Evolutionary conservation across 2,329 filamentous ascomycete species (phyloP).

Genomic region (Pseudopyricularia javanii): DNA sequence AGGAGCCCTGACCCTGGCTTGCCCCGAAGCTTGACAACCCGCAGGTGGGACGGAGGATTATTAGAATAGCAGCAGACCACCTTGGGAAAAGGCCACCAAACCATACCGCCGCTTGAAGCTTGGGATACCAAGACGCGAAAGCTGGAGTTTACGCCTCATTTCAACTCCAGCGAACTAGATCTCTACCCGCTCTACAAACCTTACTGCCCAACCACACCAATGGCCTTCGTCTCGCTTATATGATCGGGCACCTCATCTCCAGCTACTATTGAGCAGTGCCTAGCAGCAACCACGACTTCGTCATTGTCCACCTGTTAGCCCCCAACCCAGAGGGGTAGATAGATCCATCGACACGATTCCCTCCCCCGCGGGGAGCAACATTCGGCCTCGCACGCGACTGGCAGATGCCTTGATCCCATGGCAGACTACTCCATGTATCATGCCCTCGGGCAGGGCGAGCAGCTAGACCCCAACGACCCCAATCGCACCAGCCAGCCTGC

Average conservation of each 20-base stretch:
- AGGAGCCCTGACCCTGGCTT: neutral
- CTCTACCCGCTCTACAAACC: neutral
- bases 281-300: too few species aligned
- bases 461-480: slow-evolving; percentile 39
- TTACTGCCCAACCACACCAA: neutral
- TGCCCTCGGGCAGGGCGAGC: slow-evolving; percentile 34
- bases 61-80: neutral
- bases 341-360: neutral
- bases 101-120: neutral
- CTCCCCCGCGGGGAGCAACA: neutral
- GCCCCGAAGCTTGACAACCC: neutral
- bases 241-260: too few species aligned
- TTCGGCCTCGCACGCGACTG: neutral
- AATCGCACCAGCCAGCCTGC: slow-evolving; percentile 28
- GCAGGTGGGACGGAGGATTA: neutral
- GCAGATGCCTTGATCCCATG: slow-evolving; percentile 10
- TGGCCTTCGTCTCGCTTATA: too few species aligned
- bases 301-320: too few species aligned
- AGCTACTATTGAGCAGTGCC: too few species aligned
- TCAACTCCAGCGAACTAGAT: neutral
- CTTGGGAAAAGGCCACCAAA: slow-evolving; percentile 1
- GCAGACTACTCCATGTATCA: slow-evolving; percentile 38
- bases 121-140: neutral
- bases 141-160: neutral
- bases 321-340: neutral